Base-by-base conservation (phyloP, 257 asterid species). In the Solanum pennellii region DNA sequence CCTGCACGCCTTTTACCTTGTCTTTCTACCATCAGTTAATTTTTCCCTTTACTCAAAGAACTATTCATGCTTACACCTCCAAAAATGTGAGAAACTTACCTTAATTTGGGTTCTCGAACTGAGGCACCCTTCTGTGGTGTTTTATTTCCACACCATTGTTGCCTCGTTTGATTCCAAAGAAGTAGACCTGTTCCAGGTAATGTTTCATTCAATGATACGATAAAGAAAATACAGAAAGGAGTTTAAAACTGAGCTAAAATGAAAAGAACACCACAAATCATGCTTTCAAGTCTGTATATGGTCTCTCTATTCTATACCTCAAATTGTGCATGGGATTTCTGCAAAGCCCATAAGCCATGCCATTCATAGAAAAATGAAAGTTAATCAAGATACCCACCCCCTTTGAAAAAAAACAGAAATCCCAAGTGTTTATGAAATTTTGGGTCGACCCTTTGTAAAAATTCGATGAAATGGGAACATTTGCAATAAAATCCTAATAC, bases 101-200 rank as follows among this genome's bases (percentile, higher is more conserved):
- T 90, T 89, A 94, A 79, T 89, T 91, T 95, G 86, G 97, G 94
- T 69, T 92, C 98, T 87, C 84, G 94, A 87, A 89, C 56, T 84
- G 90, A 92, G 44, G 76, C 90, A 18, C 75, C 44, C 85, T 88
- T 90, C 86, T 93, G 89, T 23, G 96, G 83, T 39, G 91, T 92
- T 91, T 91, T 97, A 86, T 87, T 93, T 77, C 95, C 98, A 80
- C 93, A 89, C 99, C 99, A 95, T 89, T 93, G 98, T 88, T 93
- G 94, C 92, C 99, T 93, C 12, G 93, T 94, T 82, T 95, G 98
- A 86, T 92, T 95, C 98, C 99, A 97, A 68, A 94, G 98, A 88
- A 94, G 94, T 89, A 94, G 90, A 62, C 99, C 99, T 97, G 85
- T 88, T 91, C 85, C 75, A 77, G 71, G 9, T 10, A 84, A 84